phyloP scores from a whole-genome alignment of 495 filamentous ascomycete species.

The Usnea hakonensis region DNA sequence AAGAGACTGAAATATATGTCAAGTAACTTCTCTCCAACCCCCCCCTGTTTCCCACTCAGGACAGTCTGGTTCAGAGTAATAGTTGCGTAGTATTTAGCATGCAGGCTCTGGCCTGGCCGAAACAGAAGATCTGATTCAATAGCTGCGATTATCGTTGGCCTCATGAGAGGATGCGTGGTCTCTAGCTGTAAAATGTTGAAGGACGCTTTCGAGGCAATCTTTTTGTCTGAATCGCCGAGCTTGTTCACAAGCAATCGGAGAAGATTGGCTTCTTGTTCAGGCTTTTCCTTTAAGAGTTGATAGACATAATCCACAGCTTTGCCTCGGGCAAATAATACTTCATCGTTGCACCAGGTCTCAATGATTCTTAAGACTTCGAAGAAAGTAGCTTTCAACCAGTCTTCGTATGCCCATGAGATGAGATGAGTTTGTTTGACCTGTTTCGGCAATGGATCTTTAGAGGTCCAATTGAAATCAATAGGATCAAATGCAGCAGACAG shows the following conservation, averaged over 20 bases:
- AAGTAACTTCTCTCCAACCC: slow-evolving; percentile 71
- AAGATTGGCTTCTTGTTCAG: slow-evolving; percentile 93
- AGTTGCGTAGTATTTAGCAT: slow-evolving; percentile 90
- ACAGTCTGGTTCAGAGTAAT: slow-evolving; percentile 97
- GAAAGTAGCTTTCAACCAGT: slow-evolving; percentile 85
- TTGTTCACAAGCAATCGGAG: slow-evolving; percentile 90
- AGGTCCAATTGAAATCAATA: slow-evolving; percentile 50
- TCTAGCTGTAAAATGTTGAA: slow-evolving; percentile 87
- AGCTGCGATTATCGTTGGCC: slow-evolving; percentile 68
- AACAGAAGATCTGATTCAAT: slow-evolving; percentile 85
- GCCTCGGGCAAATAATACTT: slow-evolving; percentile 82
- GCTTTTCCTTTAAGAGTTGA: slow-evolving; percentile 86
- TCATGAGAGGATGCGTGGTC: slow-evolving; percentile 86
- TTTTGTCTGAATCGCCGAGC: slow-evolving; percentile 85
- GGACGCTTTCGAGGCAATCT: slow-evolving; percentile 86
- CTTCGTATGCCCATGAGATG: slow-evolving; percentile 85
- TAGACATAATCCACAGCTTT: slow-evolving; percentile 82
- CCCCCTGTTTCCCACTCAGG: slow-evolving; percentile 70
- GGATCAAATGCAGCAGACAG: slow-evolving; percentile 61
- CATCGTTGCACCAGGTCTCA: slow-evolving; percentile 85
- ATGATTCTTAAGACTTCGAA: slow-evolving; percentile 87
- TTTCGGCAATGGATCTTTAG: slow-evolving; percentile 58
- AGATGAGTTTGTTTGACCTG: slow-evolving; percentile 65
- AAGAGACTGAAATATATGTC: slow-evolving; percentile 88
- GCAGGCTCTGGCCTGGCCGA: slow-evolving; percentile 72